A percentile compares a stretch with the other conserved stretches of the same genome.
These are phyloP conservation scores for Termitomyces sp. DNA, from an alignment of 768 basidiomycete genomes.

Conservation along the genomic window DNA sequence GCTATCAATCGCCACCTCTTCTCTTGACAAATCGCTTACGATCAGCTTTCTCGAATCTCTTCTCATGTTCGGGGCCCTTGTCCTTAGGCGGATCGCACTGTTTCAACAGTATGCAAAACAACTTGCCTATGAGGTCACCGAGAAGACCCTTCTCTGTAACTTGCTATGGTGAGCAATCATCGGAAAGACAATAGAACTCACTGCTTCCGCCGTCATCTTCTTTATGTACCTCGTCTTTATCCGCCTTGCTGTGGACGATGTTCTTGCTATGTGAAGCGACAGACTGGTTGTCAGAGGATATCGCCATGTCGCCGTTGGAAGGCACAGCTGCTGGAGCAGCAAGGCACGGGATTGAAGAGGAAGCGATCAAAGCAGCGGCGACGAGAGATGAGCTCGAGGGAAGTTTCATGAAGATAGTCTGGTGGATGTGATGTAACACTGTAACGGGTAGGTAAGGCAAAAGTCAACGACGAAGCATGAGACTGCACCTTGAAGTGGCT, in stretches of 20 bases:
- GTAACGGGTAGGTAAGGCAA: not conserved
- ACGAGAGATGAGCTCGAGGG: conserved; percentile 43
- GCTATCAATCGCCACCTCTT: not conserved
- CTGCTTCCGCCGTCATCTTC: not conserved
- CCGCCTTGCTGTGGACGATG: conserved; percentile 3
- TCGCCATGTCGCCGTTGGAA: conserved; percentile 19
- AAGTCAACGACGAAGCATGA: not conserved
- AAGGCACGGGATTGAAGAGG: conserved; percentile 41
- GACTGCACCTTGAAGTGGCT: not conserved
- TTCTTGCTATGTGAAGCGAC: conserved; percentile 11
- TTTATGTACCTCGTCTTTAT: conserved; percentile 2
- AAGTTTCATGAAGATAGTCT: conserved; percentile 33
- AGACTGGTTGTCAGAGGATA: conserved; percentile 18
- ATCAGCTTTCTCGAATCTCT: not conserved
- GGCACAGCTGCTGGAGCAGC: conserved; percentile 36
- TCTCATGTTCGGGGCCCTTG: not conserved
- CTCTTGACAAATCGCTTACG: not conserved
- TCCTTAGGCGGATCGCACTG: not conserved
- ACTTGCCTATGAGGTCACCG: not conserved
- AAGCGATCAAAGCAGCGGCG: conserved; percentile 43
- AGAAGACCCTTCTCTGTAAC: not conserved
- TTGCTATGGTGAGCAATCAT: not conserved
- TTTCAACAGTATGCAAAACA: not conserved
- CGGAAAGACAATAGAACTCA: not conserved
- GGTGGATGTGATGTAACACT: not conserved